Evolutionary conservation across 495 filamentous ascomycete genomes (phyloP), one percentile per base, ranked within the genome.

Genomic region (Podospora bellae-mahoneyi): DNA sequence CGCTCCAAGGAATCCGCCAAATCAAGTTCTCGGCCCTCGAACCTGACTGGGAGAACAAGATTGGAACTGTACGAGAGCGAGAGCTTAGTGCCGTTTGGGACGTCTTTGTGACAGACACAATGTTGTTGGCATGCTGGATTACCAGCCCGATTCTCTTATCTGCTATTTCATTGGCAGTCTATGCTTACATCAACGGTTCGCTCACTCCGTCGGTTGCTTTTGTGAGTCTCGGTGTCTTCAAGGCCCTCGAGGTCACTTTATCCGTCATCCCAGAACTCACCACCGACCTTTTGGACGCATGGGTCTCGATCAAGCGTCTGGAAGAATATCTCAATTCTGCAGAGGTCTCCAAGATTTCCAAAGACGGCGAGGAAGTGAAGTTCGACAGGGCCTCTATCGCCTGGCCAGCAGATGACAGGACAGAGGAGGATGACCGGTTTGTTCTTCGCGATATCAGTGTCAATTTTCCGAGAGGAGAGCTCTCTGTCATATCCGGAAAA

Each of bases 21-120:
- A 92, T 96, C 75, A 96, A 96, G 71, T 94, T 96, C 71, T 91
- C 91, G 0, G 92, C 92, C 10, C 76, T 92, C n/a, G 92, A 96
- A 73, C 76, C 80, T 18, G 86, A 91, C 68, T 96, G 92, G 92
- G 85, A 94, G 76, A 78, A 83, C n/a, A 89, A 87, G 65, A 92
- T 96, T 64, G 74, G 79, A n/a, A 80, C 81, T 6, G 85, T 87
- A 27, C 84, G 92, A 71, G 84, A 86, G 15, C 82, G 83, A 28
- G 92, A 96, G 72, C 84, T 96, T 0, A 65, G 69, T 0, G 85
- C 84, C 2, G 81, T 91, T 53, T 91, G 91, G 87, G 82, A 78
- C 26, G 82, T 87, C 0, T 94, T 92, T 67, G 74, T 82, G 65
- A 83, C 82, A 59, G 91, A 90, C 68, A 76, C 78, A 23, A 80